Base-by-base conservation (phyloP, 371 early-diverging fungal species). In the Rhizopus delemar region DNA sequence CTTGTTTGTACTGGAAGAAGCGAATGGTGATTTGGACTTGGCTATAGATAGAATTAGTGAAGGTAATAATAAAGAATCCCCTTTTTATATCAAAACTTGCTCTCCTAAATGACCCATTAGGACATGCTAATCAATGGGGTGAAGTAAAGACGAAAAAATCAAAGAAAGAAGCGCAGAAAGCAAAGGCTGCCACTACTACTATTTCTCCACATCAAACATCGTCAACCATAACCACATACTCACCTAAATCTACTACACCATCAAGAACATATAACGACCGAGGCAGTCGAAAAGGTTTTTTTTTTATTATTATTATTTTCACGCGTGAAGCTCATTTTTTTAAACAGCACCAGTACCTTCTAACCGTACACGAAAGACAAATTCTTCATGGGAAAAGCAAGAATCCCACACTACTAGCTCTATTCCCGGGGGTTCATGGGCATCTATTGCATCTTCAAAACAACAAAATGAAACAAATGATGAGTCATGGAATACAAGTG, bases 101-200 rank as follows among this genome's bases (percentile, higher is more conserved):
- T 45, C 46, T 46, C 2, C 22, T 53, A 22, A 22, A 48, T 28
- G 29, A 5, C 34, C 41, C 11, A 41, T 13, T 9, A 94, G 95
- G 96, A 57, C 90, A 86, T 69, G 90, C 90, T 39, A 81, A 78
- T 63, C 91, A 92, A 70, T 96, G 96, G 94, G 94, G 91, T 48
- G 92, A 94, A 77, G 96, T 94, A 69, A 91, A 92, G 74, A 83
- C 85, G 65, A 90, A 89, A 70, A 93, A 93, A 71, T 57, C 75
- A 52, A 80, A 76, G 51, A 75, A 72, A 63, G 74, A 72, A 68
- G 73, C 71, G 65, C 69, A 75, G 60, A 82, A 80, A 69, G 69
- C 73, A 53, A 78, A 76, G 53, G 60, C 64, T 22, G 57, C 58
- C 22, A 63, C 63, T 34, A 56, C 66, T 49, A 38, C 54, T 51